phyloP scores from a whole-genome alignment of 1,139 yeast species.

The Suhomyces anneliseae region DNA sequence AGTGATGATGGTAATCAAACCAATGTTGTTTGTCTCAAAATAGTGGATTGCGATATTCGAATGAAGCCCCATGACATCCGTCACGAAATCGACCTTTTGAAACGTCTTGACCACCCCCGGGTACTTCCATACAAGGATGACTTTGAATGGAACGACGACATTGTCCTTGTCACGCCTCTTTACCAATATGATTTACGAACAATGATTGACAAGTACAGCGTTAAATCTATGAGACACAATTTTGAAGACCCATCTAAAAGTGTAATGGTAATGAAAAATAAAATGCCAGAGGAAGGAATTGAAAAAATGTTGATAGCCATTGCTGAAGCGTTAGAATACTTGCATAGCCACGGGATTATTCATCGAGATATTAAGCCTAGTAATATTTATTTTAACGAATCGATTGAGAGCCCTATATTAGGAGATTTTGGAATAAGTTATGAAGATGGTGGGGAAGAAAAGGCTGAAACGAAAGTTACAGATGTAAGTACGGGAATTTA shows the following conservation, averaged over 20 bases:
- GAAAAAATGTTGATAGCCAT: constrained; percentile 29
- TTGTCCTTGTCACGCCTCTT: constrained; percentile 33
- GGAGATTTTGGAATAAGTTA: constrained; percentile 84
- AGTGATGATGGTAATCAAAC: constrained; percentile 11
- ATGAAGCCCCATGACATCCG: constrained; percentile 40
- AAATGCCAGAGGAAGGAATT: constrained; percentile 1
- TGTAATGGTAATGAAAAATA: constrained; percentile 14
- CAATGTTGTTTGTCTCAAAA: constrained; percentile 33
- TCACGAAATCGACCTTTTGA: constrained; percentile 33
- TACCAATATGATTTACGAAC: constrained; percentile 30
- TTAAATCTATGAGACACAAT: constrained; percentile 23
- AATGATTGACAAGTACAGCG: constrained; percentile 21
- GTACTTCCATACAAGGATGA: constrained; percentile 26
- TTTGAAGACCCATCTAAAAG: constrained; percentile 17
- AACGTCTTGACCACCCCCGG: constrained; percentile 20
- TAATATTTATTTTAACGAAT: constrained; percentile 57
- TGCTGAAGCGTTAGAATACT: constrained; percentile 47
- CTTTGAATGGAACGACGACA: constrained; percentile 33
- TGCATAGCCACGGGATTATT: constrained; percentile 64
- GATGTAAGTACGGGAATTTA: constrained; percentile 79
- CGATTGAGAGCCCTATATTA: constrained; percentile 42
- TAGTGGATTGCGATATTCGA: constrained; percentile 40
- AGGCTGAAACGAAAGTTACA: constrained; percentile 47
- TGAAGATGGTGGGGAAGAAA: constrained; percentile 45
- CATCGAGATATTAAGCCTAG: constrained; percentile 88